Conservation (phyloP, 2,329 filamentous ascomycete genomes). For the Talaromyces funiculosus region DNA sequence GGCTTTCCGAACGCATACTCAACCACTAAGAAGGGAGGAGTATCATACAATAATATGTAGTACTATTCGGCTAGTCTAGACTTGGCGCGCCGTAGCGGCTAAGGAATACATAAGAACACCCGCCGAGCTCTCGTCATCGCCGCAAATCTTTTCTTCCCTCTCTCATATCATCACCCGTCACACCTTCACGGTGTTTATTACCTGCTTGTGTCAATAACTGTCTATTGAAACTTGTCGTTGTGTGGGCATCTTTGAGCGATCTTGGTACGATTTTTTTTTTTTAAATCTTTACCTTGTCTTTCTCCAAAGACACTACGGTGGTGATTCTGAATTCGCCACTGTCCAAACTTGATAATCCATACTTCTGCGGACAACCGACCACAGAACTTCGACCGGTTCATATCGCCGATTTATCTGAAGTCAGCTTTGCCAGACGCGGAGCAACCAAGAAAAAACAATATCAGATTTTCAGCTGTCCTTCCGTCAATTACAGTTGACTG, state of each 20-base stretch:
- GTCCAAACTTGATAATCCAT: not conserved
- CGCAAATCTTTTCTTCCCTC: not conserved
- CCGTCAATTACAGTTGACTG: slow-evolving; percentile 18
- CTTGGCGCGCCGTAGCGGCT: not conserved
- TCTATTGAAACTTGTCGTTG: not conserved
- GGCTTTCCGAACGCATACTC: not conserved
- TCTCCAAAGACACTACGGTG: not conserved
- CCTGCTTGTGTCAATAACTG: not conserved
- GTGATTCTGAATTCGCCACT: not conserved
- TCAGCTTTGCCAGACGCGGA: not conserved
- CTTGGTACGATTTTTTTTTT: not conserved
- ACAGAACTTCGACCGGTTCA: not conserved
- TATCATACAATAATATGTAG: no score
- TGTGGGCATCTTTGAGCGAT: no score
- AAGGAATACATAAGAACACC: not conserved
- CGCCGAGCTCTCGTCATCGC: slow-evolving; percentile 4
- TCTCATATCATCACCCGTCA: slow-evolving; percentile 10
- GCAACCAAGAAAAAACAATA: not conserved
- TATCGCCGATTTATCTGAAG: not conserved
- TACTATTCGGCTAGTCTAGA: not conserved
- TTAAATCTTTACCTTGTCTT: no score
- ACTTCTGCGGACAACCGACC: not conserved
- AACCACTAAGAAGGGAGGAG: no score
- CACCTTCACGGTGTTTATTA: slow-evolving; percentile 11
- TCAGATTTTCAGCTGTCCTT: not conserved